A percentile compares a stretch with the other conserved stretches of the same genome.
phyloP scores from a whole-genome alignment of 768 basidiomycete species.

The Boletellus ananas region DNA sequence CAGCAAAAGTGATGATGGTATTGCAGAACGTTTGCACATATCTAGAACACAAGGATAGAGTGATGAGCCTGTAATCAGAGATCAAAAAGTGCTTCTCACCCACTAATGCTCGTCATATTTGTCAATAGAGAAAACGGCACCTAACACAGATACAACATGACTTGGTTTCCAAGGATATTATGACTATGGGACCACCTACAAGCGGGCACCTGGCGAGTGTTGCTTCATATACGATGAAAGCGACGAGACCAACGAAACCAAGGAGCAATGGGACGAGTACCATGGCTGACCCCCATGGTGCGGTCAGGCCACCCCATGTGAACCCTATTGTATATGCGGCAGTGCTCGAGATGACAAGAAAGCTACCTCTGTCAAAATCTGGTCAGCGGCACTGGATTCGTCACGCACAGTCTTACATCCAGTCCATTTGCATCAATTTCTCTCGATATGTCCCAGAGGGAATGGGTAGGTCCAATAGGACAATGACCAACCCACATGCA shows the following conservation, averaged over 20 bases:
- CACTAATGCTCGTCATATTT: slow-evolving; percentile 31
- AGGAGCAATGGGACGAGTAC: slow-evolving; percentile 41
- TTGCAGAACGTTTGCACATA: slow-evolving; percentile 33
- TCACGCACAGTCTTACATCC: slow-evolving; percentile 28
- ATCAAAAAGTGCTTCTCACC: slow-evolving; percentile 14
- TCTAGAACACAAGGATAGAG: neutral
- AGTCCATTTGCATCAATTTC: slow-evolving; percentile 37
- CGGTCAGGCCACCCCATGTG: slow-evolving; percentile 42
- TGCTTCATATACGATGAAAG: slow-evolving; percentile 39
- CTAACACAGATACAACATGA: slow-evolving; percentile 12
- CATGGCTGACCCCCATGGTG: slow-evolving; percentile 37
- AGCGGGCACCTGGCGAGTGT: slow-evolving; percentile 31
- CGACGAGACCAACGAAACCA: slow-evolving; percentile 35
- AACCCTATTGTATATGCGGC: slow-evolving; percentile 29
- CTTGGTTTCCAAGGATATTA: neutral
- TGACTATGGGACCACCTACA: slow-evolving; percentile 18
- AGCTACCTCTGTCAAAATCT: slow-evolving; percentile 30
- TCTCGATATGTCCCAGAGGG: slow-evolving; percentile 29
- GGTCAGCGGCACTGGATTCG: neutral
- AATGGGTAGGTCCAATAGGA: slow-evolving; percentile 32
- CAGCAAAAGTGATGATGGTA: slow-evolving; percentile 14
- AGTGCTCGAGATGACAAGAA: slow-evolving; percentile 30
- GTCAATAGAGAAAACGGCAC: slow-evolving; percentile 32
- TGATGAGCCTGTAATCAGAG: neutral
- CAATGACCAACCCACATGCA: slow-evolving; percentile 16